phyloP scores from a whole-genome alignment of 225 moss, liverwort and hornwort genomes.

The Pseudoscleropodium purum region DNA sequence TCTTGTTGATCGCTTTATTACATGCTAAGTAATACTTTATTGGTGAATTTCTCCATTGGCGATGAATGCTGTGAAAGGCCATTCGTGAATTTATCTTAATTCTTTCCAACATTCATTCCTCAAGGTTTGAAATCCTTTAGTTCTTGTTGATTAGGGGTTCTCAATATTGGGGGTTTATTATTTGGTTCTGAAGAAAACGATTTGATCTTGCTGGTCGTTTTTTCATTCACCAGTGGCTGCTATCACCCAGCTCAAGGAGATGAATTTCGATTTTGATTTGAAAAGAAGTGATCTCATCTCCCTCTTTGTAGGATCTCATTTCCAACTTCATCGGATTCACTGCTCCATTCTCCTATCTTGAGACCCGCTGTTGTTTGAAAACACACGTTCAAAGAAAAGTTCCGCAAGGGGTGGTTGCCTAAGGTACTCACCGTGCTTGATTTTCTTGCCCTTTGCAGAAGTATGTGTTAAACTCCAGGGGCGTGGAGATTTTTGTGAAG shows the following conservation, averaged over 20 bases:
- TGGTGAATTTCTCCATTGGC: not conserved
- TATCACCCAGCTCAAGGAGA: not conserved
- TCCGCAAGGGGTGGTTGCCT: not conserved
- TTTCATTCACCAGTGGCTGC: not conserved
- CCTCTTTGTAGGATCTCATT: not conserved
- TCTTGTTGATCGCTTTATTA: not conserved
- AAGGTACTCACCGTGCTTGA: not conserved
- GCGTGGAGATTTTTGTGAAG: slow-evolving; percentile 67
- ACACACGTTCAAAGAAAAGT: not conserved
- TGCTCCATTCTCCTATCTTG: not conserved
- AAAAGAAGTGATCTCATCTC: not conserved
- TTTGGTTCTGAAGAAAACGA: not conserved
- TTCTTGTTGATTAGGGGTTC: not conserved
- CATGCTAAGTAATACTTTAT: not conserved
- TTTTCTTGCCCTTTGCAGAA: slow-evolving; percentile 25
- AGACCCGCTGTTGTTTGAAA: not conserved
- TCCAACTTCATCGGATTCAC: not conserved
- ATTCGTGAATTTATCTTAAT: not conserved
- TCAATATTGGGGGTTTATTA: not conserved
- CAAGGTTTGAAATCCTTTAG: not conserved
- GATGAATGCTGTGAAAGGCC: not conserved
- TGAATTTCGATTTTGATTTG: not conserved
- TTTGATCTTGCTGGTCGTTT: not conserved
- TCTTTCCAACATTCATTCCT: not conserved
- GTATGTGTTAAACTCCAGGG: slow-evolving; percentile 50